phyloP scores from a whole-genome alignment of 2,329 filamentous ascomycete species.

The Beauveria bassiana region DNA sequence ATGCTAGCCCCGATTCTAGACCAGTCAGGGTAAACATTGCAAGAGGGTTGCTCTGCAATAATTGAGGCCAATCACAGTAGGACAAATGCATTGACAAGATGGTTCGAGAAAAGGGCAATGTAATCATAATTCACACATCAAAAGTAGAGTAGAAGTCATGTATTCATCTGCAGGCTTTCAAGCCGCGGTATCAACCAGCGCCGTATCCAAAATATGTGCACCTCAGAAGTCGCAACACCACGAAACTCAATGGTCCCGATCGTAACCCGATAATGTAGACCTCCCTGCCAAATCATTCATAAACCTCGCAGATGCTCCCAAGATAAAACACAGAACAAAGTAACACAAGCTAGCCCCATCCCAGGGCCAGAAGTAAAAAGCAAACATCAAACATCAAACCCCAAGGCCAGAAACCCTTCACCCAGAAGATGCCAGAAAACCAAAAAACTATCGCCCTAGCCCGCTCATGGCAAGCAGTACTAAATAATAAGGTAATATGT shows the following conservation, averaged over 20 bases:
- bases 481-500: conserved; percentile 13
- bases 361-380: conserved; percentile 1
- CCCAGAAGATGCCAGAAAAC: conserved; percentile 8
- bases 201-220: conserved; percentile 10
- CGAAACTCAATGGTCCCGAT: conserved; percentile 5
- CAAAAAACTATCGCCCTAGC: conserved; percentile 7
- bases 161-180: conserved; percentile 13
- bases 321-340: conserved; percentile 20
- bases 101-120: too few species aligned
- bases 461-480: conserved; percentile 9
- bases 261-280: conserved; percentile 9
- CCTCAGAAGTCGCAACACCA: conserved; percentile 10
- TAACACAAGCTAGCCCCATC: conserved; percentile 16
- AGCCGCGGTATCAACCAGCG: conserved; percentile 13
- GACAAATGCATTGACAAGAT: too few species aligned
- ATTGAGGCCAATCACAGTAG: too few species aligned
- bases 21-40: too few species aligned
- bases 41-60: too few species aligned
- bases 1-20: too few species aligned
- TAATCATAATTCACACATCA: too few species aligned
- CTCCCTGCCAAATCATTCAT: conserved; percentile 11
- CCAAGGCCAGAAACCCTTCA: conserved; percentile 3
- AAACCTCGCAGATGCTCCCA: conserved; percentile 20
- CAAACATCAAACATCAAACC: conserved; percentile 7
- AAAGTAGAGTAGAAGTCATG: conserved; percentile 9